Base-by-base conservation (phyloP, 805 yeast genomes). In the Kluyveromyces lactis region DNA sequence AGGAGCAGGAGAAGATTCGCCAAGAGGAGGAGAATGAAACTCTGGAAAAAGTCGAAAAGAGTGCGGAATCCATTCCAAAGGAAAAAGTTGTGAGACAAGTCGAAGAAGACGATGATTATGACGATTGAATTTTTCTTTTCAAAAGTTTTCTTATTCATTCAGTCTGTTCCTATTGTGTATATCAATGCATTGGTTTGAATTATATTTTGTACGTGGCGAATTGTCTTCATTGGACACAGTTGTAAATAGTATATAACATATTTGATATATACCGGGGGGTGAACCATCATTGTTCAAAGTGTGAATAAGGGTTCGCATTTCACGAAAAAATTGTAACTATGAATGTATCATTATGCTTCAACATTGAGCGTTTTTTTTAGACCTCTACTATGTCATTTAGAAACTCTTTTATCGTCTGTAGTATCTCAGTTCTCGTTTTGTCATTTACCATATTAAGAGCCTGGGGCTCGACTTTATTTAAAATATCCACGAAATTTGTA, bases 381-480 rank as follows among this genome's bases (percentile, higher is more conserved):
- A 34, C 37, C 21, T 64, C 67, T 2, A 73, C 69, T 11, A 70
- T 64, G 13, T 63, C 63, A 36, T 80, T 78, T 38, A 82, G 65
- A 47, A 81, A 81, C 18, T 64, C 69, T 56, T 68, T 69, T 31
- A 86, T 77, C 56, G 73, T 73, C 21, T 65, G 63, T 46, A 85
- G 56, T 5, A 80, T 67, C 24, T 76, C 83, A 4, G 71, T 64
- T 52, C 74, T 79, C 10, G 86, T 79, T 4, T 67, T 64, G 7
- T 71, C 75, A 1, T 94, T 86, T 1, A 86, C 86, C 72, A 78
- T 64, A 1, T 77, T 69, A 42, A 81, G 62, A 0, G 94, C 95
- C 50, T 70, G 67, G 6, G 83, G 81, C 49, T 77, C 82, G 10
- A 86, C 56, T 23, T 66, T 62, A 10, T 69, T 52, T 32, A 73